Conservation (phyloP, 208 protist genomes). For the Crithidia thermophila region DNA sequence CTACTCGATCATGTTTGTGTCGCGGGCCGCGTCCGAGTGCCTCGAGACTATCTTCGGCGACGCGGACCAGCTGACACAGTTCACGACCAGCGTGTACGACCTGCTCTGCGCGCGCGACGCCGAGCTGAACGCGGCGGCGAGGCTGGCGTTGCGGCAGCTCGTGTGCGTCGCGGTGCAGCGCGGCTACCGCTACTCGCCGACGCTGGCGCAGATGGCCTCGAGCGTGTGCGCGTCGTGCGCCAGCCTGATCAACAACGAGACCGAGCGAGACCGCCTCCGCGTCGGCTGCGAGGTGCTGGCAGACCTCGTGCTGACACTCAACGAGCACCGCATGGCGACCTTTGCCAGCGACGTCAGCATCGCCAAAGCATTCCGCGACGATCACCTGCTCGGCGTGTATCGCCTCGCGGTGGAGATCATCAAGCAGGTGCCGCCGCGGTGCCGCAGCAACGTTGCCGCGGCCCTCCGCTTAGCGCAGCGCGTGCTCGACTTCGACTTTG, state of each 20-base stretch:
- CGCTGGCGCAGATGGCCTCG: constrained; percentile 28
- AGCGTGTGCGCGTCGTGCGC: constrained; percentile 26
- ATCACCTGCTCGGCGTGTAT: constrained; percentile 49
- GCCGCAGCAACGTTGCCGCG: background rate
- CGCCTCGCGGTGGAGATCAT: constrained; percentile 34
- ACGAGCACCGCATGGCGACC: constrained; percentile 25
- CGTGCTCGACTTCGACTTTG: constrained; percentile 37
- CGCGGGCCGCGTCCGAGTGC: constrained; percentile 41
- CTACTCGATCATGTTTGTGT: constrained; percentile 66
- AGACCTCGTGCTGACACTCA: constrained; percentile 29
- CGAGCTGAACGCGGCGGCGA: constrained; percentile 28
- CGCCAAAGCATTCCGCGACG: constrained; percentile 47
- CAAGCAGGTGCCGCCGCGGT: constrained; percentile 29
- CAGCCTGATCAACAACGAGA: constrained; percentile 4
- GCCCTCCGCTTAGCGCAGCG: constrained; percentile 19
- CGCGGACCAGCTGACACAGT: constrained; percentile 30
- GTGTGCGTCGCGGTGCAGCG: constrained; percentile 31
- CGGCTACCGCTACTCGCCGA: constrained; percentile 27
- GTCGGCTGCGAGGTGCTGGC: constrained; percentile 34
- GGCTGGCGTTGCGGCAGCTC: constrained; percentile 28
- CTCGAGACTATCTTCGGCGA: constrained; percentile 35
- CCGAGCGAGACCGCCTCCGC: constrained; percentile 16
- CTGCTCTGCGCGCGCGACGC: constrained; percentile 20
- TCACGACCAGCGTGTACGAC: constrained; percentile 28
- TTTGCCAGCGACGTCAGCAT: constrained; percentile 36